A percentile compares a stretch with the other conserved stretches of the same genome.
These are phyloP conservation scores for Globisporangium mamillatum DNA, from an alignment of 352 stramenopile species.

Conservation along the genomic window DNA sequence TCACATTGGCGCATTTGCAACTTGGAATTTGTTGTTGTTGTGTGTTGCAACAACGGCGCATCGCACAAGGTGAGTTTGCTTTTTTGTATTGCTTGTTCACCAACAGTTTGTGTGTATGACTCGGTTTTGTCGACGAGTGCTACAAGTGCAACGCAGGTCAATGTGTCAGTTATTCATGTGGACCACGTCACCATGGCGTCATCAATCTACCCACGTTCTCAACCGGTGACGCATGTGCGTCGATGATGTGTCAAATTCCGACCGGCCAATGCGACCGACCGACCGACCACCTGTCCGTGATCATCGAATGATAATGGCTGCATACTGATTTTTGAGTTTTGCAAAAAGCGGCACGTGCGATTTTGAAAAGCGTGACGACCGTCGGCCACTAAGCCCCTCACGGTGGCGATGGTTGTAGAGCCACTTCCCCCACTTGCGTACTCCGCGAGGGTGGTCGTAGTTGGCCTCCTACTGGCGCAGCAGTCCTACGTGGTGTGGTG, in stretches of 20 bases:
- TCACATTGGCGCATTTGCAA: background rate
- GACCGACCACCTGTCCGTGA: background rate
- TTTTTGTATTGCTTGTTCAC: background rate
- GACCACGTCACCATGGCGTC: background rate
- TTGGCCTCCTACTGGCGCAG: background rate
- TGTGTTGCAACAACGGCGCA: background rate
- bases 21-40: background rate
- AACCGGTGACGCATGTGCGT: background rate
- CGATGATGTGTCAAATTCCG: background rate
- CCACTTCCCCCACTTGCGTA: background rate
- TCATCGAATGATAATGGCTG: conserved; percentile 1
- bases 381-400: background rate
- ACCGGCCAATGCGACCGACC: background rate
- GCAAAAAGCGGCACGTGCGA: background rate
- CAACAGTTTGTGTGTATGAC: background rate
- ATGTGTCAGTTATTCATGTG: conserved; percentile 10
- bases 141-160: conserved; percentile 5
- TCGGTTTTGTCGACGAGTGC: conserved; percentile 1
- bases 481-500: too few species aligned
- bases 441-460: background rate
- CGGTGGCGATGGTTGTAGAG: background rate
- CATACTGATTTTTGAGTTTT: background rate
- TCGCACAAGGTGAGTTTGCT: background rate
- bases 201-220: background rate
- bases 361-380: background rate